These are phyloP conservation scores for Colletotrichum ledebouriae DNA, from an alignment of 2,329 filamentous ascomycete genomes.

Conservation along the genomic window DNA sequence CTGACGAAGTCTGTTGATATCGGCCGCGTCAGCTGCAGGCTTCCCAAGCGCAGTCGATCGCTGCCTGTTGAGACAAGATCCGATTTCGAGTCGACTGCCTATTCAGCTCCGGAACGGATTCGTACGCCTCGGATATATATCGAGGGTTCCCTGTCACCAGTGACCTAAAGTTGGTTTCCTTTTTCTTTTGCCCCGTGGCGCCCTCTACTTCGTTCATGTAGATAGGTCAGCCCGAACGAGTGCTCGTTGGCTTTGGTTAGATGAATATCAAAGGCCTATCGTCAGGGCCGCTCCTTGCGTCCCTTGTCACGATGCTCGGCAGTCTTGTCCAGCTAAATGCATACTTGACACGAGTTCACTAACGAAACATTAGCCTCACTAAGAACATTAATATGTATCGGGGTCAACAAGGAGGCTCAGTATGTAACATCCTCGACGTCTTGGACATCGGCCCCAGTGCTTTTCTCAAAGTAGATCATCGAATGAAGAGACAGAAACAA, in stretches of 20 bases:
- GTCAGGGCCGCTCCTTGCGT: too few species aligned
- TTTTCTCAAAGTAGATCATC: too few species aligned
- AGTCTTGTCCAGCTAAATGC: neutral
- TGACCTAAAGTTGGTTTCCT: constrained; percentile 22
- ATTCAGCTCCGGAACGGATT: neutral
- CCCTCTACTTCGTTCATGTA: neutral
- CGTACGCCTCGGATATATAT: neutral
- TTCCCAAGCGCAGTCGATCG: neutral
- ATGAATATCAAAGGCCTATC: too few species aligned
- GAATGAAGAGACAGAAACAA: neutral
- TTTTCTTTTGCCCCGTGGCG: neutral
- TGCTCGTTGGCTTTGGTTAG: neutral
- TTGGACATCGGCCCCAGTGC: neutral
- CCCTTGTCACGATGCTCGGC: too few species aligned
- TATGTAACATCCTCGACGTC: neutral
- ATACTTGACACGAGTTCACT: neutral
- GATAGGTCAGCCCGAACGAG: constrained; percentile 8
- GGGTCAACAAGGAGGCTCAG: constrained; percentile 4
- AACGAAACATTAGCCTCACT: neutral
- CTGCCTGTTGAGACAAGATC: constrained; percentile 1
- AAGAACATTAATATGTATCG: neutral
- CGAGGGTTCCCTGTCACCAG: constrained; percentile 1
- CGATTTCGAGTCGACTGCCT: constrained; percentile 12
- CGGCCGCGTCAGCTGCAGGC: neutral
- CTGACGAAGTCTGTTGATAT: neutral